Evolutionary conservation across 495 filamentous ascomycete species (phyloP).

Genomic region (Haplographium delicatum): DNA sequence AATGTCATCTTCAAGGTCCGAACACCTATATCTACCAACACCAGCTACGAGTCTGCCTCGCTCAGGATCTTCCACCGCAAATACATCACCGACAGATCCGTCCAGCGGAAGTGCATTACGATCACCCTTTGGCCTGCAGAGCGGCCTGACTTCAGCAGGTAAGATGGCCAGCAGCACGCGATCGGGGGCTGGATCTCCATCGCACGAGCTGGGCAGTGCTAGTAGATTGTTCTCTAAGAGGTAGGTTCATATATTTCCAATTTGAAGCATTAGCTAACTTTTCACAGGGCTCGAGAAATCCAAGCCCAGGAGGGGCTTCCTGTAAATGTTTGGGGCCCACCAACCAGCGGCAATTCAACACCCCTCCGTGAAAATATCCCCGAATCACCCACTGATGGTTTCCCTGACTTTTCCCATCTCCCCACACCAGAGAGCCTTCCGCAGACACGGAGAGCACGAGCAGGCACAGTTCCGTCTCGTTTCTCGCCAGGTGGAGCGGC

Average conservation of each 20-base stretch:
- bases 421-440: conserved; percentile 54
- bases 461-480: conserved; percentile 93
- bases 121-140: conserved; percentile 69
- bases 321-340: conserved; percentile 88
- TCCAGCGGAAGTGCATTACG: conserved; percentile 61
- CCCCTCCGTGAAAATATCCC: conserved; percentile 95
- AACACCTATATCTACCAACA: conserved; percentile 64
- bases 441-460: conserved; percentile 65
- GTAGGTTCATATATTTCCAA: conserved; percentile 45
- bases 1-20: conserved; percentile 91
- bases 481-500: conserved; percentile 67
- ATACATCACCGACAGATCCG: conserved; percentile 81
- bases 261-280: conserved; percentile 16
- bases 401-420: conserved; percentile 77
- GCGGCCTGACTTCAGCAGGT: conserved; percentile 55
- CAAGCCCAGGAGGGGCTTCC: conserved; percentile 87
- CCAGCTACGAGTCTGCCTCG: conserved; percentile 56
- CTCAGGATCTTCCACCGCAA: conserved; percentile 81
- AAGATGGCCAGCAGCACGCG: conserved; percentile 70
- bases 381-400: conserved; percentile 94
- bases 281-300: conserved; percentile 80
- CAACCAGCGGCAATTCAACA: conserved; percentile 91
- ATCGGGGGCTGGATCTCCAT: conserved; percentile 93
- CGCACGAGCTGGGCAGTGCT: conserved; percentile 77
- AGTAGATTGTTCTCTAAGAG: conserved; percentile 81